phyloP scores from a whole-genome alignment of 176 grass and related monocot genomes.

The Oryza glumipatula region DNA sequence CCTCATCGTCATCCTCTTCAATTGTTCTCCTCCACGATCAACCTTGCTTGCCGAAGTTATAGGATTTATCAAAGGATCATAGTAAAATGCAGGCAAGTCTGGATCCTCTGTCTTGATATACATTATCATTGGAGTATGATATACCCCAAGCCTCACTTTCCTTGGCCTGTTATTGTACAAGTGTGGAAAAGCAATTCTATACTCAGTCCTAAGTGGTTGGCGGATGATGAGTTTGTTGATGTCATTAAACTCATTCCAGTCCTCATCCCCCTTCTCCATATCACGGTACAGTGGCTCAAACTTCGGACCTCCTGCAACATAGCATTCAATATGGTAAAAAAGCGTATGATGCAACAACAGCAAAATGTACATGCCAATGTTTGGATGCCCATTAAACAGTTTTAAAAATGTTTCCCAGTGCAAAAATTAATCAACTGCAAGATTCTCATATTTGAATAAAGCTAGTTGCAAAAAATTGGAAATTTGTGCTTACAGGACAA shows the following conservation, averaged over 20 bases:
- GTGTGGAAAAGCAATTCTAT: conserved; percentile 97
- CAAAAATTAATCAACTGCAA: background rate
- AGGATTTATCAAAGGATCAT: conserved; percentile 96
- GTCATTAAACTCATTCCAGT: conserved; percentile 99
- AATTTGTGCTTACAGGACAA: background rate
- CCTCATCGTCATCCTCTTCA: conserved; percentile 81
- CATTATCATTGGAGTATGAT: conserved; percentile 99
- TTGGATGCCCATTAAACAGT: background rate
- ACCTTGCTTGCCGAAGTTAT: conserved; percentile 81
- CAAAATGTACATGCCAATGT: background rate
- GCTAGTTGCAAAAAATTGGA: background rate
- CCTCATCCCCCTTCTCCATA: conserved; percentile 99
- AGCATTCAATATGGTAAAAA: conserved; percentile 3
- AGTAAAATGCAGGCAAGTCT: conserved; percentile 98
- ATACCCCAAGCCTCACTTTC: conserved; percentile 90
- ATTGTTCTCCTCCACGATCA: conserved; percentile 65
- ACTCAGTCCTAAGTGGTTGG: conserved; percentile 92
- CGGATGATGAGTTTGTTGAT: conserved; percentile 99
- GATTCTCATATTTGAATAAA: background rate
- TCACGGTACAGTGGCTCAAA: conserved; percentile 98
- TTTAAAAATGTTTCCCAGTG: background rate
- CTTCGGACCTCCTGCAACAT: conserved; percentile 77
- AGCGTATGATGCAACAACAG: background rate
- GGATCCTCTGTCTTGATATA: conserved; percentile 99
- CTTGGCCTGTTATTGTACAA: conserved; percentile 98